A percentile compares a stretch with the other conserved stretches of the same genome.
These are phyloP conservation scores for Colletotrichum neosansevieriae DNA, from an alignment of 2,329 filamentous ascomycete species.

Conservation along the genomic window DNA sequence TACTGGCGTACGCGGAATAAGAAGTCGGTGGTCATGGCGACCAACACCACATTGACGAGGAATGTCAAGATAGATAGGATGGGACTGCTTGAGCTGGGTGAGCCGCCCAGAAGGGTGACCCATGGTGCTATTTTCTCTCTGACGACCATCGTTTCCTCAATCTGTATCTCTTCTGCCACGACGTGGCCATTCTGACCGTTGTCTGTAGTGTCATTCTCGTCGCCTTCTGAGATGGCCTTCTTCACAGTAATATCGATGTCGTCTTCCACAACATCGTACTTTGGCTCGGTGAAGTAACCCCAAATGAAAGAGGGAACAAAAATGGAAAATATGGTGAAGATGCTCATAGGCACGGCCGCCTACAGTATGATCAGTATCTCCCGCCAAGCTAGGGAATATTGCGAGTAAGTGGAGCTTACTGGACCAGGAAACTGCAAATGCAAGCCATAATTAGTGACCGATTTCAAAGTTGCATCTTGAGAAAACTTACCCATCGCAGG, in stretches of 20 bases:
- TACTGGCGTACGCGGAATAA: constrained; percentile 79
- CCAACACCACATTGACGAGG: constrained; percentile 76
- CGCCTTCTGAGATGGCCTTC: constrained; percentile 54
- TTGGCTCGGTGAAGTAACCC: constrained; percentile 67
- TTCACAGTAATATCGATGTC: constrained; percentile 68
- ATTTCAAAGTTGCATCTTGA: constrained; percentile 10
- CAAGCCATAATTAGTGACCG: constrained; percentile 8
- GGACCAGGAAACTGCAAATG: constrained; percentile 45
- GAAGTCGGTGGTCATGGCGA: constrained; percentile 80
- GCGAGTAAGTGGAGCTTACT: constrained; percentile 43
- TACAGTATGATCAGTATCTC: constrained; percentile 31
- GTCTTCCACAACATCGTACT: constrained; percentile 70
- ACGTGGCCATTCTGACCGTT: constrained; percentile 49
- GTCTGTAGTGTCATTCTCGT: constrained; percentile 48
- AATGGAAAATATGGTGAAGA: constrained; percentile 73
- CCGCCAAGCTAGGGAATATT: neutral
- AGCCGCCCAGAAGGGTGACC: constrained; percentile 78
- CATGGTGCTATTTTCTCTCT: constrained; percentile 69
- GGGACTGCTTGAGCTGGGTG: constrained; percentile 78
- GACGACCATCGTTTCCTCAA: constrained; percentile 73
- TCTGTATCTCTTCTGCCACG: constrained; percentile 65
- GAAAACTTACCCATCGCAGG: constrained; percentile 67
- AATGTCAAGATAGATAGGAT: constrained; percentile 76
- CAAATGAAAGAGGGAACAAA: constrained; percentile 74
- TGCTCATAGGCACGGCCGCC: constrained; percentile 42